Conservation (phyloP, 1,139 yeast genomes). For the Yamadazyma buinensis region DNA sequence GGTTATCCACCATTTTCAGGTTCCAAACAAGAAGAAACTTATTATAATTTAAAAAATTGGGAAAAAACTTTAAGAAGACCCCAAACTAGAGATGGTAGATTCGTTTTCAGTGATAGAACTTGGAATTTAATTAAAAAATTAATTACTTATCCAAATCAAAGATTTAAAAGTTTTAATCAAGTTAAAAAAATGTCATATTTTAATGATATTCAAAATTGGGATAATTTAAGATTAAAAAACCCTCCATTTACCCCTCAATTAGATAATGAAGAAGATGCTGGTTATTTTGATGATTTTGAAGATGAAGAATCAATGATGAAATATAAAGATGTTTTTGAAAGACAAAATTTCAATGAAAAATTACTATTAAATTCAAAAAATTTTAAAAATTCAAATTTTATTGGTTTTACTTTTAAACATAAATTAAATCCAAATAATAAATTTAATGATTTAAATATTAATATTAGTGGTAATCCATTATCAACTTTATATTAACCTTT, state of each 20-base stretch:
- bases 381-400: slow-evolving; percentile 50
- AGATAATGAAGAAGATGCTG: slow-evolving; percentile 97
- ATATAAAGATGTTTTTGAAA: slow-evolving; percentile 92
- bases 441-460: slow-evolving; percentile 41
- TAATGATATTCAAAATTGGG: slow-evolving; percentile 72
- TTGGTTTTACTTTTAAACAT: slow-evolving; percentile 96
- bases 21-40: slow-evolving; percentile 88
- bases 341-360: slow-evolving; percentile 80
- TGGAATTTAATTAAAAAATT: slow-evolving; percentile 83
- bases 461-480: slow-evolving; percentile 38
- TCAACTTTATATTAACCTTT: slow-evolving; percentile 42
- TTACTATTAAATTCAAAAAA: slow-evolving; percentile 60
- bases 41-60: slow-evolving; percentile 92
- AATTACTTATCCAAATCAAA: slow-evolving; percentile 73
- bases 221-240: slow-evolving; percentile 56
- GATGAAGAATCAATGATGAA: slow-evolving; percentile 97
- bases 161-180: slow-evolving; percentile 77
- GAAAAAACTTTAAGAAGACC: slow-evolving; percentile 85
- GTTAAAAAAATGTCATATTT: slow-evolving; percentile 79
- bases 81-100: slow-evolving; percentile 85
- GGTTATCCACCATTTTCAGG: slow-evolving; percentile 99
- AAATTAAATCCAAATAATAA: slow-evolving; percentile 62
- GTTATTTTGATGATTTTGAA: slow-evolving; percentile 96
- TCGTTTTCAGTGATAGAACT: slow-evolving; percentile 92
- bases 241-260: slow-evolving; percentile 98